A percentile compares a stretch with the other conserved stretches of the same genome.
Evolutionary conservation across 495 filamentous ascomycete genomes (phyloP).

Genomic region (Neurospora hispaniola): DNA sequence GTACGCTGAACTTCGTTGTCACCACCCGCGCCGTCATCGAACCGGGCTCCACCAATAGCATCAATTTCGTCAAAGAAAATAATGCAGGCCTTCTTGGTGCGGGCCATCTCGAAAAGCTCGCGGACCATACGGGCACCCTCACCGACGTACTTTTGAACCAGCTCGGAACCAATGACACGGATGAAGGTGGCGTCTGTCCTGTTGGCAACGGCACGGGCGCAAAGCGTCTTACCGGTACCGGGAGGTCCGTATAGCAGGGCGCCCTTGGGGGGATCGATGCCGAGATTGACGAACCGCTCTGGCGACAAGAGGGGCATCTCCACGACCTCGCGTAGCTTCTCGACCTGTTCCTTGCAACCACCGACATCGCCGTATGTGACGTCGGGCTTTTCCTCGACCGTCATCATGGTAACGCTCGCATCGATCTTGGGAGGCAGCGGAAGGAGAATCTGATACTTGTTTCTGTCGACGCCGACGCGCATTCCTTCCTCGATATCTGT

Average conservation of each 20-base stretch:
- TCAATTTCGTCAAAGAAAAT: slow-evolving; percentile 99
- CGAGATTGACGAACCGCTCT: slow-evolving; percentile 91
- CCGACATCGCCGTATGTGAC: slow-evolving; percentile 98
- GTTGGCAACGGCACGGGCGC: slow-evolving; percentile 93
- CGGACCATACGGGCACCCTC: slow-evolving; percentile 97
- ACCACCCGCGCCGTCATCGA: slow-evolving; percentile 94
- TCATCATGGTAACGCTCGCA: slow-evolving; percentile 99
- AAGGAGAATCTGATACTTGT: slow-evolving; percentile 97
- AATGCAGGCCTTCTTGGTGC: slow-evolving; percentile 98
- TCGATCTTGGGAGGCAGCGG: slow-evolving; percentile 99
- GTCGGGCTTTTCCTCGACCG: slow-evolving; percentile 98
- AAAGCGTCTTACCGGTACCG: slow-evolving; percentile 96
- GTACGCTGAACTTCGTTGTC: slow-evolving; percentile 99
- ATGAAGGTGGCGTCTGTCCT: slow-evolving; percentile 98
- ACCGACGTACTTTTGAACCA: slow-evolving; percentile 98
- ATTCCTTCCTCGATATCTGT: slow-evolving; percentile 99
- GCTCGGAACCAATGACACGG: slow-evolving; percentile 90
- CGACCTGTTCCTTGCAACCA: slow-evolving; percentile 98
- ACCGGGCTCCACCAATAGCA: slow-evolving; percentile 94
- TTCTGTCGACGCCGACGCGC: slow-evolving; percentile 94
- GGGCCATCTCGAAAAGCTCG: slow-evolving; percentile 98
- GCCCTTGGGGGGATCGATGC: slow-evolving; percentile 97
- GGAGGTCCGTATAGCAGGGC: slow-evolving; percentile 94
- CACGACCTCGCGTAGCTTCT: slow-evolving; percentile 96
- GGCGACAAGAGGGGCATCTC: slow-evolving; percentile 96